These are phyloP conservation scores for Triticum timopheevii DNA, from an alignment of 176 grass and related monocot species.

Conservation along the genomic window DNA sequence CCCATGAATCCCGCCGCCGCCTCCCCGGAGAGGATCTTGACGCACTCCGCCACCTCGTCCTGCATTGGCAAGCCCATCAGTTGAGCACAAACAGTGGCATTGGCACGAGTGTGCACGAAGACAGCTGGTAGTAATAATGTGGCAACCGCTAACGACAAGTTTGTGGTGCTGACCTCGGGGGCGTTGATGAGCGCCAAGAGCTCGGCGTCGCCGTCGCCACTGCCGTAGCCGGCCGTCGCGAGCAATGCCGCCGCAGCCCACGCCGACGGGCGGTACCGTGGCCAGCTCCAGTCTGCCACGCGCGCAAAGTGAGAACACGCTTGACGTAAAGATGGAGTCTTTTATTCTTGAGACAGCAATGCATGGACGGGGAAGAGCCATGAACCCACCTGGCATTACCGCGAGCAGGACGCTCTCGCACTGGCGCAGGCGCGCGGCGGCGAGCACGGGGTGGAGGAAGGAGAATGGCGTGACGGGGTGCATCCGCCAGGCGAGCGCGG, in stretches of 20 bases:
- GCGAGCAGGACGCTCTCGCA: slow-evolving; percentile 59
- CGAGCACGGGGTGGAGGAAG: slow-evolving; percentile 60
- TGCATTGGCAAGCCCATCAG: slow-evolving; percentile 18
- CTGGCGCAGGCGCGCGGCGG: slow-evolving; percentile 1
- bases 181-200: slow-evolving; percentile 52
- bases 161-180: slow-evolving; percentile 41
- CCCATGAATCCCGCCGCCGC: slow-evolving; percentile 4
- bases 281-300: slow-evolving; percentile 77
- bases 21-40: slow-evolving; percentile 47
- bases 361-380: background rate
- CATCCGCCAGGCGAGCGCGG: slow-evolving; percentile 67
- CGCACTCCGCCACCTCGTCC: slow-evolving; percentile 62
- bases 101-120: background rate
- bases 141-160: background rate
- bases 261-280: slow-evolving; percentile 57
- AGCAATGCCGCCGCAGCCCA: slow-evolving; percentile 77
- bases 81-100: background rate
- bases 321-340: background rate
- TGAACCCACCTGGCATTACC: slow-evolving; percentile 53
- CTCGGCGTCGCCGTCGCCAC: slow-evolving; percentile 17
- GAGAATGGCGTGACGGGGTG: slow-evolving; percentile 76
- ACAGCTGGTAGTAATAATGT: background rate
- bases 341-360: background rate
- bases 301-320: background rate
- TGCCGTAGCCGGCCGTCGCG: slow-evolving; percentile 12